phyloP scores from a whole-genome alignment of 2,329 filamentous ascomycete species.

The Neopestalotiopsis rosae region DNA sequence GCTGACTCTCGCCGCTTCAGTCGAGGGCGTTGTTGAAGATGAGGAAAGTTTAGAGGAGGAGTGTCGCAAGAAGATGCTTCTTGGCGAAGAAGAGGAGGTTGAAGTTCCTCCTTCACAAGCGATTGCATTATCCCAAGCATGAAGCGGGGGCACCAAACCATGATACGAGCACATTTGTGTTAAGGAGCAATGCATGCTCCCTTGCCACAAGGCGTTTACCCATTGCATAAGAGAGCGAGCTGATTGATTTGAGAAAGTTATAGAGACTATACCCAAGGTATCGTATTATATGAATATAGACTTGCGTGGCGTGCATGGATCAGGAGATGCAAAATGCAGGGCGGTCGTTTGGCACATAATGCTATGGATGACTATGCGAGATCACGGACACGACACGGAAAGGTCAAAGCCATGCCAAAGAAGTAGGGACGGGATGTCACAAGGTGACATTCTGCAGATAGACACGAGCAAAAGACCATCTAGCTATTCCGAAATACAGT shows the following conservation, averaged over 20 bases:
- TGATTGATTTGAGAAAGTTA: not conserved
- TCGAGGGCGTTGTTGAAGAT: conserved; percentile 62
- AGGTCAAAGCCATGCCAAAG: too few relatives aligned
- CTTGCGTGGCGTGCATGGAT: not conserved
- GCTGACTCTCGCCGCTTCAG: conserved; percentile 74
- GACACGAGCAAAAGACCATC: too few relatives aligned
- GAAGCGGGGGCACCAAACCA: not conserved
- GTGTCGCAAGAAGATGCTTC: conserved; percentile 37
- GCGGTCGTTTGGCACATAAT: too few relatives aligned
- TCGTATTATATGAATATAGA: not conserved
- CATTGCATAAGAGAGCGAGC: not conserved
- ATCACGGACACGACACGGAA: too few relatives aligned
- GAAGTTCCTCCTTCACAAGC: conserved; percentile 17
- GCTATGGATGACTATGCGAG: too few relatives aligned
- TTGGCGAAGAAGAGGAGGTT: conserved; percentile 27
- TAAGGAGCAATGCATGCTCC: not conserved
- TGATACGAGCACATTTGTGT: not conserved
- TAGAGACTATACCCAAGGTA: not conserved
- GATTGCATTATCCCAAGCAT: conserved; percentile 6
- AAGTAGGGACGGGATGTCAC: too few relatives aligned
- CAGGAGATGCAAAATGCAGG: too few relatives aligned
- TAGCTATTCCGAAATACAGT: too few relatives aligned
- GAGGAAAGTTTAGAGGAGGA: conserved; percentile 42
- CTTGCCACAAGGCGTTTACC: not conserved
- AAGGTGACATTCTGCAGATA: too few relatives aligned